Base-by-base conservation (phyloP, 495 filamentous ascomycete species). In the Oleoguttula mirabilis region DNA sequence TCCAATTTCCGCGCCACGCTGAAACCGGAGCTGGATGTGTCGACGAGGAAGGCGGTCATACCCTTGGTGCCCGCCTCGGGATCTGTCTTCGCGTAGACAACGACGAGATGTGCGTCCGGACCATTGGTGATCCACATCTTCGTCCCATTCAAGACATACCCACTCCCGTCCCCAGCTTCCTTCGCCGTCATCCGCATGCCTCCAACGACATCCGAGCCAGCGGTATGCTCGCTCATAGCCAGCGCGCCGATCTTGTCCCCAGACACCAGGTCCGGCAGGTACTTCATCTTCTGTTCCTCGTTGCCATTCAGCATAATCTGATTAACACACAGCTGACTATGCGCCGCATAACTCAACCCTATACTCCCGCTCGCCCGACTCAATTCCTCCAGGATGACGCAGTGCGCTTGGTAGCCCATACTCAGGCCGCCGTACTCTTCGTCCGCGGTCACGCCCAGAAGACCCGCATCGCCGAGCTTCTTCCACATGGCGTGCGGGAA, bases 121-220 rank as follows among this genome's bases (percentile, higher is more conserved):
- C 90, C 90, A 56, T 98, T 98, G 21, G 90, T 98, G 49, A 98
- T 98, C 90, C 90, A 98, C 90, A 98, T 96, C 71, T 98, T 98
- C 17, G 82, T 84, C 11, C 90, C 90, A 51, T 84, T 84, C 41
- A 98, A 69, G 22, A 85, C 20, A 63, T 78, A 96, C 20, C 90
- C 90, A n/a, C n/a, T n/a, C 11, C 86, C 86, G 50, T 93, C 84
- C 12, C 80, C 80, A 8, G 32, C 32, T 30, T 69, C 69, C 55
- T 76, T 79, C 0, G 88, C 88, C 0, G 70, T 74, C 15, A 80
- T 92, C 58, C 85, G 84, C 90, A 98, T 98, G 58, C 81, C 82
- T n/a, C n/a, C n/a, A 16, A 98, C 87, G 1, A 98, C 90, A 61
- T 98, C 90, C 33, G 78, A 84, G 2, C 90, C 90, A 1, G 90